These are phyloP conservation scores for Pterulicium gracile DNA, from an alignment of 1,284 basidiomycete species.

Conservation along the genomic window DNA sequence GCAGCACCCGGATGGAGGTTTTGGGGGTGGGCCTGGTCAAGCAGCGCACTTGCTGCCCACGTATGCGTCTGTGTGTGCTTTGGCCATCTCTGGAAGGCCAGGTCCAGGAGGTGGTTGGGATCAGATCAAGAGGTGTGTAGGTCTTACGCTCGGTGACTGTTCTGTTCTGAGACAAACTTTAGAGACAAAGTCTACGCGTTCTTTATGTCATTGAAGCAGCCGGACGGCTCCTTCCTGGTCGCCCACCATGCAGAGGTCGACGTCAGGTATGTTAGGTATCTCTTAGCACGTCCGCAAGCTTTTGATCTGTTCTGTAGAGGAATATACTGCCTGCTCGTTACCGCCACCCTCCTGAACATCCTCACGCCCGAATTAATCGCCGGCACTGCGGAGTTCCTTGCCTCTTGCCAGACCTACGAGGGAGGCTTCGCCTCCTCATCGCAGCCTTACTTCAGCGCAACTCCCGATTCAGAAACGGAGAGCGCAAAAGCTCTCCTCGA, in stretches of 20 bases:
- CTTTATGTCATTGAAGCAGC: constrained; percentile 89
- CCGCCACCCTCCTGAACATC: constrained; percentile 44
- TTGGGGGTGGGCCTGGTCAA: constrained; percentile 87
- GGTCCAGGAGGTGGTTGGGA: constrained; percentile 78
- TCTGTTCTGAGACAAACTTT: not conserved
- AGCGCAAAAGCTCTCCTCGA: constrained; percentile 21
- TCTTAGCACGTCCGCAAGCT: constrained; percentile 2
- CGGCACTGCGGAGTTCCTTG: constrained; percentile 54
- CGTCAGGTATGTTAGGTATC: constrained; percentile 50
- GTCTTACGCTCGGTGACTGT: not conserved
- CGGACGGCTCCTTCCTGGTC: constrained; percentile 92
- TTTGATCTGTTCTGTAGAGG: constrained; percentile 21
- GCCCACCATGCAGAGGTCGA: constrained; percentile 87
- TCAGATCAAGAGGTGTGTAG: constrained; percentile 57
- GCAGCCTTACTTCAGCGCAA: constrained; percentile 42
- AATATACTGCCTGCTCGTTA: constrained; percentile 36
- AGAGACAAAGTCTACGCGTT: constrained; percentile 76
- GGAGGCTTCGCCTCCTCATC: constrained; percentile 89
- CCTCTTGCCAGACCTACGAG: constrained; percentile 94
- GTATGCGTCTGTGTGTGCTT: constrained; percentile 78
- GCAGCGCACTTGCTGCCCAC: constrained; percentile 83
- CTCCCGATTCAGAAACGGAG: constrained; percentile 15
- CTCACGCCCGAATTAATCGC: constrained; percentile 80
- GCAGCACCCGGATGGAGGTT: constrained; percentile 80
- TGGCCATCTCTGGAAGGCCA: constrained; percentile 74